These are phyloP conservation scores for Aspergillus neotritici DNA, from an alignment of 2,329 filamentous ascomycete species.

Conservation along the genomic window DNA sequence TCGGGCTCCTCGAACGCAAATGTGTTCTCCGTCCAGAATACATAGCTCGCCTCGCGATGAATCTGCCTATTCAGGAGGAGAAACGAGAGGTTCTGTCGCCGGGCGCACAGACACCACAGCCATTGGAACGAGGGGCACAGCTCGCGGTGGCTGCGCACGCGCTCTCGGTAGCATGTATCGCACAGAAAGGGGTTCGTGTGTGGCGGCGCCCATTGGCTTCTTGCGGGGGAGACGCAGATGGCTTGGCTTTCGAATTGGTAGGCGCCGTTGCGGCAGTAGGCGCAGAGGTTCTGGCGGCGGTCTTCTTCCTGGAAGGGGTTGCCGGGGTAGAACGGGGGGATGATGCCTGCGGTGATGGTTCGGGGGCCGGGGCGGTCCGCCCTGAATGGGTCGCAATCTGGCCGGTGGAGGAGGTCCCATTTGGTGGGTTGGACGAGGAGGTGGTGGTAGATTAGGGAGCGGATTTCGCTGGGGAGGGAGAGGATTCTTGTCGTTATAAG, in stretches of 20 bases:
- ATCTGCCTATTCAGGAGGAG: not conserved
- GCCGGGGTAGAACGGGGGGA: not conserved
- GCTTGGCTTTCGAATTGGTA: not conserved
- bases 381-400: not conserved
- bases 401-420: conserved; percentile 5
- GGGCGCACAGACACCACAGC: too few relatives aligned
- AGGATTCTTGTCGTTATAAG: conserved; percentile 9
- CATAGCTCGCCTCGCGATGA: conserved; percentile 8
- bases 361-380: not conserved
- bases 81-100: too few relatives aligned
- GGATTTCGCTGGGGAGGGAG: conserved; percentile 10
- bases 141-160: not conserved
- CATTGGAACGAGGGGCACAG: not conserved
- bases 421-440: conserved; percentile 13
- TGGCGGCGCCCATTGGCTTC: conserved; percentile 10
- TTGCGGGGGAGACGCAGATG: conserved; percentile 6
- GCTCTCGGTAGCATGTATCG: conserved; percentile 11
- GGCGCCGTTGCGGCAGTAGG: too few relatives aligned
- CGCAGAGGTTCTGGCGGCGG: too few relatives aligned
- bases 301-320: not conserved
- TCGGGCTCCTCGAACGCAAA: conserved; percentile 12
- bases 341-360: not conserved
- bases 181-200: conserved; percentile 10
- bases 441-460: conserved; percentile 5
- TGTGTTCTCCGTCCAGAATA: conserved; percentile 13